A percentile compares a stretch with the other conserved stretches of the same genome.
phyloP scores from a whole-genome alignment of 192 early-diverging fungal species.

The Coemansia aciculifera region DNA sequence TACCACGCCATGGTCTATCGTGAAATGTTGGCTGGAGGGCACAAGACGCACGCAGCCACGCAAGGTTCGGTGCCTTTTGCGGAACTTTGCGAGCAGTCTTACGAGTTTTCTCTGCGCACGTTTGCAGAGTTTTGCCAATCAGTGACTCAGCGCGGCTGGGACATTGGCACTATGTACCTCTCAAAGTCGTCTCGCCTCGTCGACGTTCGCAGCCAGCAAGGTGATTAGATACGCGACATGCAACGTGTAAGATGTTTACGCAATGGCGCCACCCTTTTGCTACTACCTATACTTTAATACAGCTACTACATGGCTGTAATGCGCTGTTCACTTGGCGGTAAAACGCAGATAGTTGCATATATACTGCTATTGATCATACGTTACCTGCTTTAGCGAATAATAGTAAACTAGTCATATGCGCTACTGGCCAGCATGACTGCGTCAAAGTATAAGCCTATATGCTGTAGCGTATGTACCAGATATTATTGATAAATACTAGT shows the following conservation, averaged over 20 bases:
- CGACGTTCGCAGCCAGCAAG: slow-evolving; percentile 4
- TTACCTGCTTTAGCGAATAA: not conserved
- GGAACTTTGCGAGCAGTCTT: slow-evolving; percentile 3
- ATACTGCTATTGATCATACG: not conserved
- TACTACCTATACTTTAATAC: not conserved
- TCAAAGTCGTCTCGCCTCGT: slow-evolving; percentile 23
- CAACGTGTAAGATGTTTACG: not conserved
- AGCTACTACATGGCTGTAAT: not conserved
- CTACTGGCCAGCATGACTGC: not conserved
- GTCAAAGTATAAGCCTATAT: slow-evolving; percentile 1
- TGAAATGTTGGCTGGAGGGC: slow-evolving; percentile 1
- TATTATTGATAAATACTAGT: not conserved
- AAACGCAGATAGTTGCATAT: not conserved
- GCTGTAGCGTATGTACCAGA: not conserved
- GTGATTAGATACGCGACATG: not conserved
- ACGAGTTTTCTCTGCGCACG: slow-evolving; percentile 29
- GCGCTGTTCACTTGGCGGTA: not conserved
- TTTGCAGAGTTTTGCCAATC: slow-evolving; percentile 21
- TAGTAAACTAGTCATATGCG: not conserved
- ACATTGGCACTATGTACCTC: slow-evolving; percentile 32
- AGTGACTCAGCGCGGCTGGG: slow-evolving; percentile 29
- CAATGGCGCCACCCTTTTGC: not conserved
- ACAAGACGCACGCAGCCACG: not conserved
- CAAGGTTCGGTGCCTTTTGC: not conserved
- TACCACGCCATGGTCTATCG: slow-evolving; percentile 31